Conservation (phyloP, 2,329 filamentous ascomycete species). For the Ascochyta fabae region DNA sequence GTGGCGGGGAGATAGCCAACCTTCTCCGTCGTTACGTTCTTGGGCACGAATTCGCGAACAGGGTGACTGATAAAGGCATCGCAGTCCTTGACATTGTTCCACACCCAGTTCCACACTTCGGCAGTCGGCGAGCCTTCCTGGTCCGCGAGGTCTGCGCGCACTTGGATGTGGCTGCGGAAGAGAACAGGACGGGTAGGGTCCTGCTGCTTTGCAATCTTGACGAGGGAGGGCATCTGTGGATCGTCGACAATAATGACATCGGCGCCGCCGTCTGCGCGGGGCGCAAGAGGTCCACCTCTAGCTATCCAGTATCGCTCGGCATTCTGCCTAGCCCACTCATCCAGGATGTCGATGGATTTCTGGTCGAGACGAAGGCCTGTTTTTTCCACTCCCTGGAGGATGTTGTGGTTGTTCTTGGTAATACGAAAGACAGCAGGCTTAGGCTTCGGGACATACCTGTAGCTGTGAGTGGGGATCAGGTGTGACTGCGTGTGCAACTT, state of each 20-base stretch:
- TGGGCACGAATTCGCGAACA: constrained; percentile 75
- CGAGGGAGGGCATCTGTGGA: constrained; percentile 82
- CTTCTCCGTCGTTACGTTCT: constrained; percentile 67
- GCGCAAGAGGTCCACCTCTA: constrained; percentile 69
- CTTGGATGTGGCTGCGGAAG: constrained; percentile 83
- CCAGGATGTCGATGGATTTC: constrained; percentile 68
- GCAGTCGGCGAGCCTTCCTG: constrained; percentile 69
- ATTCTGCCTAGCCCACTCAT: constrained; percentile 76
- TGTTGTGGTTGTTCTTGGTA: constrained; percentile 89
- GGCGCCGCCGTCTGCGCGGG: constrained; percentile 72
- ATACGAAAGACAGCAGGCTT: constrained; percentile 80
- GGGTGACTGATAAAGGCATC: constrained; percentile 86
- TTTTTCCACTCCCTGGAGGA: constrained; percentile 75
- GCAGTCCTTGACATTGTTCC: constrained; percentile 71
- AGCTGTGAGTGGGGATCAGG: constrained; percentile 7
- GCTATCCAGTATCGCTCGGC: constrained; percentile 76
- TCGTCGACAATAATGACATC: constrained; percentile 82
- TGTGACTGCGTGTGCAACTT: constrained; percentile 42
- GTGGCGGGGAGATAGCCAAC: constrained; percentile 80
- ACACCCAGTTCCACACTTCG: constrained; percentile 78
- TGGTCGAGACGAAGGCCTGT: constrained; percentile 68
- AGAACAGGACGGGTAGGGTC: constrained; percentile 78
- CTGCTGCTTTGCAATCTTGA: constrained; percentile 73
- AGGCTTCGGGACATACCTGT: constrained; percentile 76
- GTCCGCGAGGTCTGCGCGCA: constrained; percentile 74